Conservation (phyloP, 352 stramenopile species). For the Thraustochytrium sp. region DNA sequence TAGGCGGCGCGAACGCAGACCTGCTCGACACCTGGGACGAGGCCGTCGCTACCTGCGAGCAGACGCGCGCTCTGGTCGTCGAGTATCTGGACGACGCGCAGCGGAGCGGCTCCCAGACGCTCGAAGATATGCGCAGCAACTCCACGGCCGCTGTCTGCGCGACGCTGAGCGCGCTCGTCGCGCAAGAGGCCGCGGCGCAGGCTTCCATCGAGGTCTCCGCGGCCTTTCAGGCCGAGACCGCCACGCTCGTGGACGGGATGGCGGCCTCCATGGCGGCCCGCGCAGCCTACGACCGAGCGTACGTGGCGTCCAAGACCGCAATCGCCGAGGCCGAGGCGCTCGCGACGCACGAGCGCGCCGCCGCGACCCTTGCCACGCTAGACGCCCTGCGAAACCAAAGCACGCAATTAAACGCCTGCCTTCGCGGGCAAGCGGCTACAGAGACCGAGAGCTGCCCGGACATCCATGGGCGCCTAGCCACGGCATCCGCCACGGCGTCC, state of each 20-base stretch:
- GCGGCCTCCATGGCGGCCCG: background rate
- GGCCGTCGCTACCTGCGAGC: background rate
- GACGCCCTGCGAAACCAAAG: background rate
- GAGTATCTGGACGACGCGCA: background rate
- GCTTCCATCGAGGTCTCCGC: background rate
- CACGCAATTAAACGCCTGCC: background rate
- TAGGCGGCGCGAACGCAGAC: background rate
- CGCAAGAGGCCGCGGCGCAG: background rate
- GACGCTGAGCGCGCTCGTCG: background rate
- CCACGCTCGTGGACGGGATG: background rate
- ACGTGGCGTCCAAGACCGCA: background rate
- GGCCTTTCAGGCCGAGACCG: background rate
- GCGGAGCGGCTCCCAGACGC: background rate
- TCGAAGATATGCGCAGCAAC: background rate
- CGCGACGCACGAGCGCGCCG: background rate
- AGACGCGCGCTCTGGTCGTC: background rate
- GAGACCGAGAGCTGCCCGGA: background rate
- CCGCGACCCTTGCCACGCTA: background rate
- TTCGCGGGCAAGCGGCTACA: background rate
- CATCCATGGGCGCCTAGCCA: background rate
- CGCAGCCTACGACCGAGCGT: background rate
- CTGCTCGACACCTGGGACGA: background rate
- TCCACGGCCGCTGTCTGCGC: background rate
- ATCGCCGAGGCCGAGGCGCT: background rate
- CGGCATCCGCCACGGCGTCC: background rate